phyloP scores from a whole-genome alignment of 352 stramenopile genomes.

The Plasmopara muralis region DNA sequence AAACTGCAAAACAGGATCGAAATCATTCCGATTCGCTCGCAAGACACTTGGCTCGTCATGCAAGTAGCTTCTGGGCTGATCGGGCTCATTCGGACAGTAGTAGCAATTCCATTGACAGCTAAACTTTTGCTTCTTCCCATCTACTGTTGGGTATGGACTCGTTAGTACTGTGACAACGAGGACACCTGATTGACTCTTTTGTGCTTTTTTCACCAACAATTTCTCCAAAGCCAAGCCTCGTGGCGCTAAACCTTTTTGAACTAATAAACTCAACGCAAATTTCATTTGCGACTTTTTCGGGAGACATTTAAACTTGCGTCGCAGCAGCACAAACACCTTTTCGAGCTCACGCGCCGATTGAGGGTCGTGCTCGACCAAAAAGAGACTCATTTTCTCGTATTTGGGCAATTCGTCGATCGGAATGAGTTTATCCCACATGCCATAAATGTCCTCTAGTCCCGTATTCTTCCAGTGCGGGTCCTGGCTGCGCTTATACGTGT shows the following conservation, averaged over 20 bases:
- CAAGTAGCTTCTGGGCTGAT: slow-evolving; percentile 88
- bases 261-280: slow-evolving; percentile 71
- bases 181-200: slow-evolving; percentile 87
- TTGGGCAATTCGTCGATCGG: slow-evolving; percentile 53
- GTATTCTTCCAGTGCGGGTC: slow-evolving; percentile 75
- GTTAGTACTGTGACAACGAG: slow-evolving; percentile 90
- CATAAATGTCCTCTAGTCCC: slow-evolving; percentile 84
- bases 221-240: slow-evolving; percentile 56
- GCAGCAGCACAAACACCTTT: slow-evolving; percentile 78
- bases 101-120: slow-evolving; percentile 94
- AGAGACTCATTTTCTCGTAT: slow-evolving; percentile 76
- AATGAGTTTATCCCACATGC: slow-evolving; percentile 78
- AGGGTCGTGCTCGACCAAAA: slow-evolving; percentile 65
- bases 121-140: slow-evolving; percentile 85
- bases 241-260: slow-evolving; percentile 50
- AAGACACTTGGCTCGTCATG: slow-evolving; percentile 90
- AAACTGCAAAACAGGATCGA: slow-evolving; percentile 90
- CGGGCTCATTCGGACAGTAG: slow-evolving; percentile 92
- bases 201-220: slow-evolving; percentile 84
- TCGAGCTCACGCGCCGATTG: slow-evolving; percentile 77
- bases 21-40: slow-evolving; percentile 88
- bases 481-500: slow-evolving; percentile 83
- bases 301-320: slow-evolving; percentile 82
- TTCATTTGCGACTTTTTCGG: slow-evolving; percentile 91
- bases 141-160: slow-evolving; percentile 81